Evolutionary conservation across 257 asterid species (phyloP).

Genomic region (Phtheirospermum japonicum): DNA sequence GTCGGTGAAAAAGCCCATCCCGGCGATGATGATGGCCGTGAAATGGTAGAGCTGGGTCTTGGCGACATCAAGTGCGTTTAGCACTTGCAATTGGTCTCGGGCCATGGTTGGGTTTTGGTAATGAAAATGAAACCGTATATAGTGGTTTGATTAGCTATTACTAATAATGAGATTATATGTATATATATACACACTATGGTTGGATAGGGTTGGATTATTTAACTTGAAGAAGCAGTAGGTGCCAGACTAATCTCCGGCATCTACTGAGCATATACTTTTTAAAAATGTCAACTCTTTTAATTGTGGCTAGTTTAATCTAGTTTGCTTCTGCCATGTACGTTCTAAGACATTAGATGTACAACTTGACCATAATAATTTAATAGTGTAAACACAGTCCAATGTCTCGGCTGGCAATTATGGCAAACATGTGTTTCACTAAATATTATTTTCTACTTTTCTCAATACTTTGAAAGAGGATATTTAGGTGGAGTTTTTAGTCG

Average conservation of each 20-base stretch:
- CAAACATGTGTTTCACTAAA: too few species aligned
- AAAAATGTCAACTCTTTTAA: neutral
- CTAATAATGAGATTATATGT: too few species aligned
- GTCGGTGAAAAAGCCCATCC: conserved; percentile 72
- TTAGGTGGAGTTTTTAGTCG: too few species aligned
- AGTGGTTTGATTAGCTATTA: neutral
- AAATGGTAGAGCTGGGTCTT: conserved; percentile 67
- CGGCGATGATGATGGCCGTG: conserved; percentile 57
- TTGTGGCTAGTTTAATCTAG: too few species aligned
- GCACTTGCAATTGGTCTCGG: conserved; percentile 44
- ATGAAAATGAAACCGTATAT: neutral
- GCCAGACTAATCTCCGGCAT: neutral
- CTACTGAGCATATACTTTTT: neutral
- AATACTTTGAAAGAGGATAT: too few species aligned
- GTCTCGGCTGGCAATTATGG: too few species aligned
- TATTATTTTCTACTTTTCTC: too few species aligned
- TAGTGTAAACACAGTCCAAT: too few species aligned
- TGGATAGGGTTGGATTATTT: neutral
- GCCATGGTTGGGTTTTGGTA: conserved; percentile 33
- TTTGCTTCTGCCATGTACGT: too few species aligned
- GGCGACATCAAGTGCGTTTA: conserved; percentile 56
- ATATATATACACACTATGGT: too few species aligned
- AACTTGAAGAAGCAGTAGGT: neutral
- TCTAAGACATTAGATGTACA: too few species aligned
- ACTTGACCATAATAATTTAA: too few species aligned